These are phyloP conservation scores for Choanephora cucurbitarum DNA, from an alignment of 371 early-diverging fungal species.

Conservation along the genomic window DNA sequence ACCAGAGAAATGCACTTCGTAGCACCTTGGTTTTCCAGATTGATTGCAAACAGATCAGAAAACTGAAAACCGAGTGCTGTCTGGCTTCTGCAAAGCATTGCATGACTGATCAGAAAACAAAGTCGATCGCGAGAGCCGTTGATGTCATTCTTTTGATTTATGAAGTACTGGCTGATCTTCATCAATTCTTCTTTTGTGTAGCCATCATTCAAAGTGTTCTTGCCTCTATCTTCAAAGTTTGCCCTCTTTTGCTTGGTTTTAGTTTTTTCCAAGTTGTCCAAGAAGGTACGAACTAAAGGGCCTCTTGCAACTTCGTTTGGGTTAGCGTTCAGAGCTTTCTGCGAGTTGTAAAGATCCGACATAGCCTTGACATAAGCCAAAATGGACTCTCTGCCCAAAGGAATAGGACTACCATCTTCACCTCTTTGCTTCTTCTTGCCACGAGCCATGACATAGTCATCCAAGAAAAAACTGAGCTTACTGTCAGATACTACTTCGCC, in stretches of 20 bases:
- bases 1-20: conserved; percentile 1
- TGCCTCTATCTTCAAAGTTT: conserved; percentile 6
- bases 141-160: not conserved
- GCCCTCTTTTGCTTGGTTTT: not conserved
- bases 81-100: conserved; percentile 8
- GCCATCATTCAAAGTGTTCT: conserved; percentile 6
- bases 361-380: conserved; percentile 3
- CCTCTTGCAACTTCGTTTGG: not conserved
- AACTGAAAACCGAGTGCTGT: conserved; percentile 4
- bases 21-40: not conserved
- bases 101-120: conserved; percentile 9
- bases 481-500: conserved; percentile 1
- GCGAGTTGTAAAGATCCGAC: not conserved
- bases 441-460: not conserved
- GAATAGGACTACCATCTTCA: conserved; percentile 6
- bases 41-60: conserved; percentile 3
- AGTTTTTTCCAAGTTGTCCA: not conserved
- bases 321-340: not conserved
- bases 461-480: conserved; percentile 2
- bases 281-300: not conserved
- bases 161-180: not conserved
- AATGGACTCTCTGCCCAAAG: conserved; percentile 1
- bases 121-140: conserved; percentile 5
- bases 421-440: conserved; percentile 1
- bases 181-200: conserved; percentile 12